Base-by-base conservation (phyloP, 495 filamentous ascomycete genomes). In the Aspergillus heteromorphus region DNA sequence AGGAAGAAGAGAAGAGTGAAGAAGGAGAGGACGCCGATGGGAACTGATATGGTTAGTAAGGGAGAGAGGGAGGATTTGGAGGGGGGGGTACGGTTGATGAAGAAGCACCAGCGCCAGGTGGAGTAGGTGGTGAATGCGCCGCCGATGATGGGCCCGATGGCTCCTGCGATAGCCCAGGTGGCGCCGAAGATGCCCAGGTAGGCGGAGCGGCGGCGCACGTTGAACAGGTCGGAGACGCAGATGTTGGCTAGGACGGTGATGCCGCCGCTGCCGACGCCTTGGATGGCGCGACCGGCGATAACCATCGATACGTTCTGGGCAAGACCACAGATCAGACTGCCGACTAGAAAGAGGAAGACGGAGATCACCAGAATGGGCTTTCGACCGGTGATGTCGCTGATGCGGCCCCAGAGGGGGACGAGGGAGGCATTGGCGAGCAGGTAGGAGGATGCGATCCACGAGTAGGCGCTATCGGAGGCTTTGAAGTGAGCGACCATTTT, bases 311-410 rank as follows among this genome's bases (percentile, higher is more conserved):
- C 83, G 45, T 73, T 84, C 20, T 71, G 72, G 11, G 83, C 79
- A 27, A 88, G 59, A 1, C 79, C 90, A 48, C 84, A 82, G 31
- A 93, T 71, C 49, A 95, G 65, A 49, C 82, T 86, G 2, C 86
- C 88, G 4, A 87, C 63, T 58, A 92, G 81, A 73, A 95, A 96
- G 27, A 90, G 65, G n/a, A 73, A 66, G 27, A 85, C 87, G 17
- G 87, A 85, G 0, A 83, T 49, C 8, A 96, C 69, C 29, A 95
- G 73, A 47, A 92, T 84, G 2, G 82, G 82, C 63, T 92, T 95
- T 16, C 90, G 82, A 0, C 91, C 91, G 76, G 81, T 93, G 53
- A 95, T 92, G 60, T 95, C 90, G 49, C 79, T 84, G 30, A 90
- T 69, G 60, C 89, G 89, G n/a, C 86, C 88, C 87, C 87, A 91